Base-by-base conservation (phyloP, 371 early-diverging fungal species). In the Mucor racemosus region DNA sequence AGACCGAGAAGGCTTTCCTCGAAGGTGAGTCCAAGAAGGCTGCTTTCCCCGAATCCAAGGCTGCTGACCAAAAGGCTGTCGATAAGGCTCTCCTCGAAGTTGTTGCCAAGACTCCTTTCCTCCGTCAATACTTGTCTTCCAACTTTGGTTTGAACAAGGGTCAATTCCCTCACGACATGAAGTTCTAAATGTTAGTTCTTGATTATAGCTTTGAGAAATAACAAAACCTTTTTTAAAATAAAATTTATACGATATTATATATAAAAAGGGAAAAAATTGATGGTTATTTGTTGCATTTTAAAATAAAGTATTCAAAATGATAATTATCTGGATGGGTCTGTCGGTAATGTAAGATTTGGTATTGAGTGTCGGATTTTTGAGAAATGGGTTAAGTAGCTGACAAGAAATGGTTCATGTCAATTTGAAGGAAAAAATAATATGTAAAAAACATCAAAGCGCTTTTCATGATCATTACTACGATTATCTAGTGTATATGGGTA, bases 101-200 rank as follows among this genome's bases (percentile, higher is more conserved):
- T 42, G 78, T 96, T 74, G 87, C 86, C 86, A 93, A 95, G 90
- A 86, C 85, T 74, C 93, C 93, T 69, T 76, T 88, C 79, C 88
- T 98, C 72, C 83, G 84, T 75, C 86, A 90, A 58, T 98, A 98
- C 92, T 84, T 98, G 68, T 80, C 81, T 67, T 77, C 94, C 67
- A 81, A 89, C 65, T 97, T 98, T 87, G 76, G 92, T 60, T 88
- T 98, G 69, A 75, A 87, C 86, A 96, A 96, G 90, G 97, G 97
- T 75, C 95, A 96, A 86, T 90, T 90, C 81, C 97, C 96, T 73
- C 99, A 98, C 86, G 74, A 79, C 76, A 85, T 97, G 85, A 90
- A 92, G 88, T 96, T 96, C 88, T 96, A 96, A 94, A 42, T 66
- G 53, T 40, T 59, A 8, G 31, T 39, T 53, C 48, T 53, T 35